Base-by-base conservation (phyloP, 306 rosid species). In the Arachis hypogaea region DNA sequence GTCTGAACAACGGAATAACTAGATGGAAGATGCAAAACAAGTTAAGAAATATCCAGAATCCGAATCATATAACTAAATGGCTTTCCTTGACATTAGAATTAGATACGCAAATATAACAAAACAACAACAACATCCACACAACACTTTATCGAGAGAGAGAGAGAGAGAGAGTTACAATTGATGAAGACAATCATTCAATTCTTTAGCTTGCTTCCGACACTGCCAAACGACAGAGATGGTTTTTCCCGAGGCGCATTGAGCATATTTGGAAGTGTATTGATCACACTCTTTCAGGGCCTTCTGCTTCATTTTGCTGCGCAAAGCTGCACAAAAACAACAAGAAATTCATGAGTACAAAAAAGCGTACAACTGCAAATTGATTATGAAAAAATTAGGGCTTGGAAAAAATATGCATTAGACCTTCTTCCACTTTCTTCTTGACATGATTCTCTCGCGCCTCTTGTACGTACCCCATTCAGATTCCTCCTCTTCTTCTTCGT, bases 371-470 rank as follows among this genome's bases (percentile, higher is more conserved):
- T 50, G 7, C 56, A 11, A 50, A 50, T 50, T 50, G 16, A 50
- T 12, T 50, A 11, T 50, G 56, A 6, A 12, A 52, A 52, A 52
- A 52, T 52, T 69, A 80, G 78, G 86, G 75, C 76, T 86, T 66
- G 36, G 10, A 65, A 60, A 49, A 49, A 11, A n/a, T 5, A 5
- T n/a, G 11, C 14, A n/a, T 0, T 4, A 0, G 14, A 94, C 97
- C 99, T 92, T 89, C 98, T 82, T 92, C 99, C 2, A 84, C 99
- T 76, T 94, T 94, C 96, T 94, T 94, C 95, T 94, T 94, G 54
- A 92, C 99, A 67, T 92, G 97, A 84, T 94, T 94, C 59, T 92
- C 85, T 43, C 97, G 96, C 52, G 99, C 99, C 56, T 94, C 90
- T 78, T 92, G 88, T 43, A 92, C 41, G 79, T 78, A 85, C 5